Evolutionary conservation across 331 rosid species (phyloP), one percentile per base, ranked within the genome.

Genomic region (Stylosanthes scabra): DNA sequence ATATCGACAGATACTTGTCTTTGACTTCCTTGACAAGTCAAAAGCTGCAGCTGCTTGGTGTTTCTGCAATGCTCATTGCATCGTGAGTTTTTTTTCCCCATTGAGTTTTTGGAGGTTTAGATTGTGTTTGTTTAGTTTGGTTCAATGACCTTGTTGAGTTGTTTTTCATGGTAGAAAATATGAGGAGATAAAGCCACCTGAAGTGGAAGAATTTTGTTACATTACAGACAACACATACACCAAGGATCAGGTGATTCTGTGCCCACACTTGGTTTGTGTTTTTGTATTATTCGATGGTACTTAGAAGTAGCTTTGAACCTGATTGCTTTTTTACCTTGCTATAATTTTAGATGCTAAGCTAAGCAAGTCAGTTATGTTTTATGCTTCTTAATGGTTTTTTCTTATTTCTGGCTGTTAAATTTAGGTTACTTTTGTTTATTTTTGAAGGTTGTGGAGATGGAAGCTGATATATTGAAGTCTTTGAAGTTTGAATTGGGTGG

Each of bases 131-230:
- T 72, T 70, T 41, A 8, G 13, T 37, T 45, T 4, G 9, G 6
- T 46, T 8, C 31, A 41, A 25, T 68, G 10, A 25, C 41, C 2
- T 40, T 16, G 20, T 51, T 27, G 2, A 3, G 14, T 66, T 41
- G n/a, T 2, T 12, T 74, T 63, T 86, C 78, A 20, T 27, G 66
- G 58, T 62, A 94, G 99, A 40, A 94, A 91, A 63, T 94, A 94
- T 20, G 97, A 91, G 81, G 97, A 90, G 87, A 91, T 91, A 50
- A 91, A 81, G 51, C 93, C 97, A 63, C 99, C 92, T 25, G 92
- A 87, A 12, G 87, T 86, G 16, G 96, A 95, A 83, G 92, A 91
- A 0, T 88, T 88, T 74, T 91, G 96, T 69, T 90, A 88, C 77
- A 90, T 92, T 9, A 88, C 96, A 0, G 97, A 94, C 64, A 89